phyloP scores from a whole-genome alignment of 805 yeast genomes.

The Metschnikowia arizonensis region DNA sequence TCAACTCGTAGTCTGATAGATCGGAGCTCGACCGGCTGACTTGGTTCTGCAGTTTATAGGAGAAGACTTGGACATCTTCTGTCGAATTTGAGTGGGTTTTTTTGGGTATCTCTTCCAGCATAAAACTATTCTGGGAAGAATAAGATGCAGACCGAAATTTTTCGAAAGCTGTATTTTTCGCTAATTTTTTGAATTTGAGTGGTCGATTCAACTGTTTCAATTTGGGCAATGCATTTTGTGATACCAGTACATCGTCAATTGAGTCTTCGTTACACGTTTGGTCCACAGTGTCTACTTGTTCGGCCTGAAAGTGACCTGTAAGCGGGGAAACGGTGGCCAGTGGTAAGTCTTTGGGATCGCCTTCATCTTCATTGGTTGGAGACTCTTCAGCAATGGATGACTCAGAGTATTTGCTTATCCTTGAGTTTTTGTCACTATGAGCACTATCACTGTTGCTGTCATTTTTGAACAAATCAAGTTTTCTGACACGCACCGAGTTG shows the following conservation, averaged over 20 bases:
- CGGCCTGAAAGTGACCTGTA: not conserved
- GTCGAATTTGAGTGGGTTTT: slow-evolving; percentile 1
- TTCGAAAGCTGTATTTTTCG: slow-evolving; percentile 36
- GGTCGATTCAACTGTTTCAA: slow-evolving; percentile 1
- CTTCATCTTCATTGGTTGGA: not conserved
- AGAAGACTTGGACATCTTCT: slow-evolving; percentile 1
- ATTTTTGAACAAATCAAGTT: slow-evolving; percentile 31
- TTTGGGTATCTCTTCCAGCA: slow-evolving; percentile 4
- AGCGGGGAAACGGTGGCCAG: not conserved
- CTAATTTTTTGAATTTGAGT: slow-evolving; percentile 20
- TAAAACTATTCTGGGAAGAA: slow-evolving; percentile 4
- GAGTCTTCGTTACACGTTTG: not conserved
- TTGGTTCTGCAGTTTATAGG: not conserved
- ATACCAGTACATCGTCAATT: not conserved
- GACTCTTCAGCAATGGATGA: not conserved
- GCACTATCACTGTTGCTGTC: not conserved
- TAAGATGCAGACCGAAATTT: slow-evolving; percentile 24
- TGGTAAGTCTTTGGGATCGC: not conserved
- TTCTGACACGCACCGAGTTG: slow-evolving; percentile 39
- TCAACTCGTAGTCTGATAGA: slow-evolving; percentile 1
- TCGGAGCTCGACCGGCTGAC: slow-evolving; percentile 1
- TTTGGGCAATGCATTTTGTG: not conserved
- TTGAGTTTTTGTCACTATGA: not conserved
- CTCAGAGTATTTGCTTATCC: not conserved
- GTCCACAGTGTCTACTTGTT: no score